Conservation (phyloP, 352 stramenopile species). For the Lagenidium giganteum region DNA sequence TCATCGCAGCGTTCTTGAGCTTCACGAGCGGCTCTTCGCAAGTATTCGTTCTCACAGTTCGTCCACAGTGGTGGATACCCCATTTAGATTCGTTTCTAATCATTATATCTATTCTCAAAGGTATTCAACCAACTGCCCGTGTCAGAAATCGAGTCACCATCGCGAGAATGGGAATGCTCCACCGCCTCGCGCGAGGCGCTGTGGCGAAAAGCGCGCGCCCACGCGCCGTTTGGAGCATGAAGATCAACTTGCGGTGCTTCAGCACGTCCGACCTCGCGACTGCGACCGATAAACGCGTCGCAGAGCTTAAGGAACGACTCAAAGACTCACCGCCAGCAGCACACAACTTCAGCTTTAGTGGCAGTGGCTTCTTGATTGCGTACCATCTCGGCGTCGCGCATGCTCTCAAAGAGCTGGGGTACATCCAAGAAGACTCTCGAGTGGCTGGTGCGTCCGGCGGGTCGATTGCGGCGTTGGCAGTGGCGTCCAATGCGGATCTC, state of each 20-base stretch:
- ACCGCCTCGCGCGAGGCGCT: too few relatives aligned
- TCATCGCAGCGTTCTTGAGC: constrained; percentile 20
- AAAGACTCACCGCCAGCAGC: constrained; percentile 9
- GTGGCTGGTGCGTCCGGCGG: constrained; percentile 75
- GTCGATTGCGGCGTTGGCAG: constrained; percentile 51
- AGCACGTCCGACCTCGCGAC: constrained; percentile 41
- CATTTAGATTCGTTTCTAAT: too few relatives aligned
- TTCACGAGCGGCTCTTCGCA: constrained; percentile 10
- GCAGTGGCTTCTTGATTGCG: constrained; percentile 70
- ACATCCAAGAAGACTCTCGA: constrained; percentile 35
- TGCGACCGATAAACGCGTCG: constrained; percentile 57
- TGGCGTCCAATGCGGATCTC: constrained; percentile 52
- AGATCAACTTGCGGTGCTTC: constrained; percentile 18
- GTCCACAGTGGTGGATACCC: too few relatives aligned
- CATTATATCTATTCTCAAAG: too few relatives aligned
- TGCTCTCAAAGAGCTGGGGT: constrained; percentile 43
- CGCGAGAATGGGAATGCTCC: too few relatives aligned
- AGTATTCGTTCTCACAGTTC: too few relatives aligned
- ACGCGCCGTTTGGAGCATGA: too few relatives aligned
- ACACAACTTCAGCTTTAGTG: constrained; percentile 75
- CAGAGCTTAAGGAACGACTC: constrained; percentile 52
- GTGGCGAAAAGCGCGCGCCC: too few relatives aligned
- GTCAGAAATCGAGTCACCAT: too few relatives aligned
- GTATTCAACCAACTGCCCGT: too few relatives aligned
- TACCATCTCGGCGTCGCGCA: constrained; percentile 75